These are phyloP conservation scores for Xylaria sp. DNA, from an alignment of 2,329 filamentous ascomycete genomes.

Conservation along the genomic window DNA sequence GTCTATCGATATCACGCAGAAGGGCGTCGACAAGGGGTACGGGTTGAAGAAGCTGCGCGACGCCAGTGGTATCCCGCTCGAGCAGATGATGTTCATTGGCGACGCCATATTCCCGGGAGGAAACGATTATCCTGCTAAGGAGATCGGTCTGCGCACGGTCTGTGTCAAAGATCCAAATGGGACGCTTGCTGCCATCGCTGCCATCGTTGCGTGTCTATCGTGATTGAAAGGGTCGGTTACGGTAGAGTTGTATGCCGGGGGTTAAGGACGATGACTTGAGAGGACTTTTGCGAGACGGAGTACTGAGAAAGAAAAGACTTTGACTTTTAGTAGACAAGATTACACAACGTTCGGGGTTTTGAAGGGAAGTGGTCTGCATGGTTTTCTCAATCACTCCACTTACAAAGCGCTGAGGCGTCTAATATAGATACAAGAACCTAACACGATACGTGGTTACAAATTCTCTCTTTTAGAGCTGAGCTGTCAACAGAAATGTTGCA, in stretches of 20 bases:
- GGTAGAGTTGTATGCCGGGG: background rate
- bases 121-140: slow-evolving; percentile 54
- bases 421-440: no score
- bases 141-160: slow-evolving; percentile 46
- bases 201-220: slow-evolving; percentile 39
- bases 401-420: no score
- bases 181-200: slow-evolving; percentile 41
- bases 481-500: background rate
- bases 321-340: background rate
- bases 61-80: slow-evolving; percentile 50
- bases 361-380: no score
- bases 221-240: background rate
- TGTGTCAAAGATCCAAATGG: slow-evolving; percentile 41
- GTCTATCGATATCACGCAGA: slow-evolving; percentile 54
- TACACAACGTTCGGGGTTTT: background rate
- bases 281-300: background rate
- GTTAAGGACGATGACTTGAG: background rate
- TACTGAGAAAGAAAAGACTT: background rate
- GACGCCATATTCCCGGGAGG: slow-evolving; percentile 49
- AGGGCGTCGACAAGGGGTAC: slow-evolving; percentile 55
- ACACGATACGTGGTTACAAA: no score
- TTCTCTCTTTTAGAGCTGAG: no score
- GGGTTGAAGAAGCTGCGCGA: slow-evolving; percentile 46
- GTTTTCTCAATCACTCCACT: no score
- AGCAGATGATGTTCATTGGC: slow-evolving; percentile 56